These are phyloP conservation scores for Ballota nigra DNA, from an alignment of 257 asterid genomes.

Conservation along the genomic window DNA sequence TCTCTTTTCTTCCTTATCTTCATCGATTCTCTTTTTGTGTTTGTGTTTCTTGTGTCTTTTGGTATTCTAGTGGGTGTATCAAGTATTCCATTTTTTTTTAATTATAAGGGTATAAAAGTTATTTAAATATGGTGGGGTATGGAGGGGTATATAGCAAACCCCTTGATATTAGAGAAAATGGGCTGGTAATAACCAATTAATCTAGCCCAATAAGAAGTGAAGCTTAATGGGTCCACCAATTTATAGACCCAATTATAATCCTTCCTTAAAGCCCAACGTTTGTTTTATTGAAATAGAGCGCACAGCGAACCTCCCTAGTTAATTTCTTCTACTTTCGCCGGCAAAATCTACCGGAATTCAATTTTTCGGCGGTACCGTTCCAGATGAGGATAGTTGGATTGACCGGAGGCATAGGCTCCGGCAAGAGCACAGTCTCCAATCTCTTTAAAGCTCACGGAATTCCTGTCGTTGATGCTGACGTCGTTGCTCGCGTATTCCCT, in stretches of 20 bases:
- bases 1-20: no score
- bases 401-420: conserved; percentile 86
- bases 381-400: conserved; percentile 81
- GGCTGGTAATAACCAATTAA: background rate
- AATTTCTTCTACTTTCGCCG: background rate
- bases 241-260: background rate
- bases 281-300: background rate
- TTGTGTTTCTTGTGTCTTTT: no score
- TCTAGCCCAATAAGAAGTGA: background rate
- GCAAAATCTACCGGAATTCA: conserved; percentile 17
- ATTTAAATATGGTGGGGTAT: no score
- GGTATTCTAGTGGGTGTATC: no score
- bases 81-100: no score
- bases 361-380: conserved; percentile 4
- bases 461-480: conserved; percentile 86
- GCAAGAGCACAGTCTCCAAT: conserved; percentile 86
- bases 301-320: background rate
- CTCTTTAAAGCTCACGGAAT: conserved; percentile 68
- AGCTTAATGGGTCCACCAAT: background rate
- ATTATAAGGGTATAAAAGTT: no score
- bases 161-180: background rate
- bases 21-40: no score
- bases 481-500: conserved; percentile 73
- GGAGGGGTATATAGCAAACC: no score
- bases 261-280: background rate